Conservation (phyloP, 1,284 basidiomycete species). For the Heterobasidion parviporum region DNA sequence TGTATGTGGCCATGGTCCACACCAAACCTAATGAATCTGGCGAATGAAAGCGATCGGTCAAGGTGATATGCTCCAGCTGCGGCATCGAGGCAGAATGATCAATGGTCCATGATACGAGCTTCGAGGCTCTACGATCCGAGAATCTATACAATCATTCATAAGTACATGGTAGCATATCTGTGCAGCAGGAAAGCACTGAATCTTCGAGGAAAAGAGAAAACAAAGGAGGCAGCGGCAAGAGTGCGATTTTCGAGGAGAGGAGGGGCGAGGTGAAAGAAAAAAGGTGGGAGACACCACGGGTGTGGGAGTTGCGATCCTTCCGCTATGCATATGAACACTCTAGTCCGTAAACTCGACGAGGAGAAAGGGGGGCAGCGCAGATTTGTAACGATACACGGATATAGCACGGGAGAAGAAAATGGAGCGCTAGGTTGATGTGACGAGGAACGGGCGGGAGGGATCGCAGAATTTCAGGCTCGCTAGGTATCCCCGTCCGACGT, state of each 20-base stretch:
- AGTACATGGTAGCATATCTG: not conserved
- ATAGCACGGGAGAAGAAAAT: not conserved
- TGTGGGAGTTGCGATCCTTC: not conserved
- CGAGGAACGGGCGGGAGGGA: not conserved
- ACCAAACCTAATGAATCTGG: too few species aligned
- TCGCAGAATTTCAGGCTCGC: constrained; percentile 6
- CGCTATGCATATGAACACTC: not conserved
- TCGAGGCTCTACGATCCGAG: not conserved
- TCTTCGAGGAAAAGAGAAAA: not conserved
- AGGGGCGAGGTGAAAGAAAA: not conserved
- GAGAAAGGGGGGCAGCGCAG: not conserved
- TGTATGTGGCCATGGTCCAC: too few species aligned
- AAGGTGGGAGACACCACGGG: too few species aligned
- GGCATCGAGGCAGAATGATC: too few species aligned
- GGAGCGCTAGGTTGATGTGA: not conserved
- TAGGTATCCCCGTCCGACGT: too few species aligned
- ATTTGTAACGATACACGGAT: not conserved
- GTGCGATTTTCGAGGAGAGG: not conserved
- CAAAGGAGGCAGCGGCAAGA: not conserved
- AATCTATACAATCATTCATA: not conserved
- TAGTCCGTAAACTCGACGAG: not conserved
- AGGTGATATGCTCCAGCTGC: too few species aligned
- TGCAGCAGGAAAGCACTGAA: not conserved
- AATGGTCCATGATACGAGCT: too few species aligned
- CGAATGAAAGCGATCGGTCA: too few species aligned